A percentile compares a stretch with the other conserved stretches of the same genome.
Conservation (phyloP, 202 grass and related monocot species). For the Thinopyrum obtusiflorum region DNA sequence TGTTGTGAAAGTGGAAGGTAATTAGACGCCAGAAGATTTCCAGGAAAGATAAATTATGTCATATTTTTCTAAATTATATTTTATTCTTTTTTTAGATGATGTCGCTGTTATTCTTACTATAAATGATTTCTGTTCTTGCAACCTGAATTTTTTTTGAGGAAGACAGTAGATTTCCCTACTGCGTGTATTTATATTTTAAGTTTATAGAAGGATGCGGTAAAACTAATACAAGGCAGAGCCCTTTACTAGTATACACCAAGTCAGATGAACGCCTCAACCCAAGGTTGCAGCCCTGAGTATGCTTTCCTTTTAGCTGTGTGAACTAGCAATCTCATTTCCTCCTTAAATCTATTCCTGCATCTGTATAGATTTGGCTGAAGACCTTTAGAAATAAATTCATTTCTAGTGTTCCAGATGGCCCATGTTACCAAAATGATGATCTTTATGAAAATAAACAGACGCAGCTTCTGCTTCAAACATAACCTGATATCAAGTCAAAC, state of each 20-base stretch:
- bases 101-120: neutral
- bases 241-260: neutral
- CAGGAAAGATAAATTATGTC: neutral
- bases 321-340: neutral
- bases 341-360: neutral
- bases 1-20: slow-evolving; percentile 39
- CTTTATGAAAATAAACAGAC: neutral
- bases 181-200: neutral
- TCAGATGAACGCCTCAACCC: neutral
- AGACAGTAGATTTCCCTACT: neutral
- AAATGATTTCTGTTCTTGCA: neutral
- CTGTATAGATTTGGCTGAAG: neutral
- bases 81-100: slow-evolving; percentile 3
- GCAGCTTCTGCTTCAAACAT: neutral
- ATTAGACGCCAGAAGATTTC: slow-evolving; percentile 18
- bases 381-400: neutral
- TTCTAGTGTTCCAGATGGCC: neutral
- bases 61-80: neutral
- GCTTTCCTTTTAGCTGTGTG: neutral
- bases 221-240: neutral
- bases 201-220: too few relatives aligned
- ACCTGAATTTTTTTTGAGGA: neutral
- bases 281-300: neutral
- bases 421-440: neutral
- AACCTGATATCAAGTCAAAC: slow-evolving; percentile 24